These are phyloP conservation scores for Pulveroboletus sp. DNA, from an alignment of 768 basidiomycete genomes.

Conservation along the genomic window DNA sequence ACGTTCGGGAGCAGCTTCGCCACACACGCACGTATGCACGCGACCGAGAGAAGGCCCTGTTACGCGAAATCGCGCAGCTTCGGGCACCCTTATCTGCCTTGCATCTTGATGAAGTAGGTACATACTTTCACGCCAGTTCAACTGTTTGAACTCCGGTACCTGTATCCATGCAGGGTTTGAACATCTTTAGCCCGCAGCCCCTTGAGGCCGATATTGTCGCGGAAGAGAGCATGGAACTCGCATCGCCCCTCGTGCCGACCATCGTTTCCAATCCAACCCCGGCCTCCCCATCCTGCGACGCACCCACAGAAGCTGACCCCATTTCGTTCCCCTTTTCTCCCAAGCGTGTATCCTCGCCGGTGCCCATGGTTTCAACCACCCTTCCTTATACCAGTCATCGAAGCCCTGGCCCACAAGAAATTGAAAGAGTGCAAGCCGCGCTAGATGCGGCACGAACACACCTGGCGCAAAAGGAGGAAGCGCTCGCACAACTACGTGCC, in stretches of 20 bases:
- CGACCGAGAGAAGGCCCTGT: conserved; percentile 33
- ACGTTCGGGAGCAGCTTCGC: conserved; percentile 32
- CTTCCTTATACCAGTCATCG: not conserved
- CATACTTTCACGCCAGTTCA: not conserved
- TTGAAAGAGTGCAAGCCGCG: conserved; percentile 20
- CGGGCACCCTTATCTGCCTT: conserved; percentile 2
- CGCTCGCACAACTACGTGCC: conserved; percentile 16
- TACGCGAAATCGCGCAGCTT: conserved; percentile 29
- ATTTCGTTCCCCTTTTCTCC: conserved; percentile 22
- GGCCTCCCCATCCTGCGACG: not conserved
- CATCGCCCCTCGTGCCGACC: conserved; percentile 45
- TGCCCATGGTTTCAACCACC: not conserved
- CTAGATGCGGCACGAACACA: conserved; percentile 20
- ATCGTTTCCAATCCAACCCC: conserved; percentile 16
- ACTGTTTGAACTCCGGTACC: not conserved
- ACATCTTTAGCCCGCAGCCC: conserved; percentile 13
- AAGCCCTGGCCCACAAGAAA: conserved; percentile 14
- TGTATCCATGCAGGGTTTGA: conserved; percentile 5
- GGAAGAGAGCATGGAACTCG: conserved; percentile 52
- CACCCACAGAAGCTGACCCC: conserved; percentile 11
- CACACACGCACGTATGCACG: conserved; percentile 18
- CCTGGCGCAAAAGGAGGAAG: conserved; percentile 22
- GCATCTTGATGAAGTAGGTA: conserved; percentile 5
- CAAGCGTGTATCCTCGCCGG: conserved; percentile 15
- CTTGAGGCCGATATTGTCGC: conserved; percentile 34